Percentiles rank a stretch among this genome's conserved stretches.
phyloP scores from a whole-genome alignment of 164 flowering plant species.

The Magnolia sinica region DNA sequence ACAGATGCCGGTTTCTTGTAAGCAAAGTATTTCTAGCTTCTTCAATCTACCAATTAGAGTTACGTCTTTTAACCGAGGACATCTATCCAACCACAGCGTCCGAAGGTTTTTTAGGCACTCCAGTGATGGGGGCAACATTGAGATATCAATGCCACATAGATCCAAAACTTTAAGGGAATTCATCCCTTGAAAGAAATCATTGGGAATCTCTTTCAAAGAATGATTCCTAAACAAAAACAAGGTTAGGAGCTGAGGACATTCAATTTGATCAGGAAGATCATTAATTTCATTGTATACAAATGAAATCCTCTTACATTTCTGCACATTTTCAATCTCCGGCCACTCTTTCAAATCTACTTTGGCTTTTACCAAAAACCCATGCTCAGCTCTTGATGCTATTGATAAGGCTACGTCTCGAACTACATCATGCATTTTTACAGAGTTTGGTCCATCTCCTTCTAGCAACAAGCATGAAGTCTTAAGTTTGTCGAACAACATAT shows the following conservation, averaged over 20 bases:
- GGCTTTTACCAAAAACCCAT: conserved; percentile 1
- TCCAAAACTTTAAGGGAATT: conserved; percentile 12
- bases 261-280: neutral
- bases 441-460: neutral
- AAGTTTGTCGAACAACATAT: neutral
- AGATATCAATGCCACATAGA: conserved; percentile 1
- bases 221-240: neutral
- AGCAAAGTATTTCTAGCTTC: too few relatives aligned
- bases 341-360: conserved; percentile 3
- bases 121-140: conserved; percentile 6
- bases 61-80: neutral
- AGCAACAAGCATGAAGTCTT: conserved; percentile 19
- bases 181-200: conserved; percentile 11
- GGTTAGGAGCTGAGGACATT: conserved; percentile 10
- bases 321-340: conserved; percentile 7
- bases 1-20: too few relatives aligned
- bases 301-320: conserved; percentile 1
- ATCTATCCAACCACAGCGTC: conserved; percentile 5
- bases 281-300: neutral
- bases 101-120: conserved; percentile 7
- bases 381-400: conserved; percentile 7
- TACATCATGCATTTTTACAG: conserved; percentile 19
- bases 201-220: neutral
- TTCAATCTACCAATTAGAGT: too few relatives aligned
- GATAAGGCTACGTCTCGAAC: conserved; percentile 11